Percentiles rank a stretch among this genome's conserved stretches.
These are phyloP conservation scores for Saussurea involucrata DNA, from an alignment of 129 eudicot genomes.

Conservation along the genomic window DNA sequence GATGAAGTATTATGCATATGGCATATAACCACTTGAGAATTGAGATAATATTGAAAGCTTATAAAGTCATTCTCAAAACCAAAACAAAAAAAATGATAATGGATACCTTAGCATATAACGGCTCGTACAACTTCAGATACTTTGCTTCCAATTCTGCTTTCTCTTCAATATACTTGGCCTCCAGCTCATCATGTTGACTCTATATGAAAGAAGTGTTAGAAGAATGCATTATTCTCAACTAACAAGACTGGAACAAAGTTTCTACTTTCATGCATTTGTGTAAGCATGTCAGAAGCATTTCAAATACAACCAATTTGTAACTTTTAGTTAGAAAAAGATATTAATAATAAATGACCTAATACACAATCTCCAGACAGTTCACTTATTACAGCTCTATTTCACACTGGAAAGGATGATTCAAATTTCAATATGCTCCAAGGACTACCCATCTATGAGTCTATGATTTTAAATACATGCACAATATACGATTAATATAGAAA, in stretches of 20 bases:
- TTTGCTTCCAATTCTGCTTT: constrained; percentile 78
- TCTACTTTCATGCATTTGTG: not conserved
- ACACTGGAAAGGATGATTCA: not conserved
- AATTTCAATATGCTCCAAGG: constrained; percentile 6
- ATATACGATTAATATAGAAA: not conserved
- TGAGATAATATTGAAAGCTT: not conserved
- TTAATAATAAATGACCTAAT: not conserved
- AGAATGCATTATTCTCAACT: not conserved
- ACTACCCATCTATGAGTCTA: not conserved
- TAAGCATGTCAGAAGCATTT: not conserved
- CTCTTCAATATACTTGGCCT: constrained; percentile 73
- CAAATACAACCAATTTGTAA: not conserved
- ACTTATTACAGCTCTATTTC: not conserved
- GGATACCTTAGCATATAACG: constrained; percentile 65
- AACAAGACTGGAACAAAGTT: not conserved
- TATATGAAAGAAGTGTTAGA: constrained; percentile 15
- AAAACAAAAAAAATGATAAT: not conserved
- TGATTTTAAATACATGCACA: not conserved
- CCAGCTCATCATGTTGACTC: constrained; percentile 79
- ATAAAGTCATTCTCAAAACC: not conserved
- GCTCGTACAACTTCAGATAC: constrained; percentile 66
- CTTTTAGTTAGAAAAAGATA: not conserved
- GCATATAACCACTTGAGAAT: not conserved
- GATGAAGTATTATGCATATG: not conserved
- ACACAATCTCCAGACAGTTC: not conserved